These are phyloP conservation scores for Canavalia gladiata DNA, from an alignment of 306 rosid genomes.

Conservation along the genomic window DNA sequence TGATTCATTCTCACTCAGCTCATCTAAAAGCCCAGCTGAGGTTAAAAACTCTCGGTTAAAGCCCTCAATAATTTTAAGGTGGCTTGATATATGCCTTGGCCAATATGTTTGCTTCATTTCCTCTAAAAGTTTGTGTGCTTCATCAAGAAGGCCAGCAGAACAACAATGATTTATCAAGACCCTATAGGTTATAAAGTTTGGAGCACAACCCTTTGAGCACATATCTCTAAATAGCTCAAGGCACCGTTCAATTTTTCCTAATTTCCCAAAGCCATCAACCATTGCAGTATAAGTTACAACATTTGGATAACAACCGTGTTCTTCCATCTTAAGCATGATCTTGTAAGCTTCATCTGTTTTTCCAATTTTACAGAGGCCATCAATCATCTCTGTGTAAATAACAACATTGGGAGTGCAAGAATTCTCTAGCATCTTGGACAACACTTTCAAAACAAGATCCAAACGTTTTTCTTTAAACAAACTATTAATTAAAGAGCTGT, in stretches of 20 bases:
- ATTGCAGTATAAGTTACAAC: slow-evolving; percentile 91
- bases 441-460: slow-evolving; percentile 81
- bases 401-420: slow-evolving; percentile 86
- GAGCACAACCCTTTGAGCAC: slow-evolving; percentile 89
- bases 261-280: slow-evolving; percentile 88
- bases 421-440: slow-evolving; percentile 84
- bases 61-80: slow-evolving; percentile 78
- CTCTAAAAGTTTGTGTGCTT: slow-evolving; percentile 78
- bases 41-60: slow-evolving; percentile 70
- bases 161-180: slow-evolving; percentile 89
- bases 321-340: slow-evolving; percentile 89
- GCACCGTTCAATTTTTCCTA: slow-evolving; percentile 72
- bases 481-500: slow-evolving; percentile 81
- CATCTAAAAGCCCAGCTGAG: slow-evolving; percentile 76
- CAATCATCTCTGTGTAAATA: slow-evolving; percentile 90
- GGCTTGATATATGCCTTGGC: slow-evolving; percentile 80
- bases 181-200: slow-evolving; percentile 82
- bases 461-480: slow-evolving; percentile 78
- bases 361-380: slow-evolving; percentile 85
- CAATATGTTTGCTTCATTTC: slow-evolving; percentile 90
- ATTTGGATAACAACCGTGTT: slow-evolving; percentile 78
- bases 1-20: slow-evolving; percentile 65
- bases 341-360: slow-evolving; percentile 83
- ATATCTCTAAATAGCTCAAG: slow-evolving; percentile 76
- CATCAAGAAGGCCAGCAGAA: slow-evolving; percentile 72